Percentiles rank a stretch among this genome's conserved stretches.
These are phyloP conservation scores for Fusarium foetens DNA, from an alignment of 2,329 filamentous ascomycete genomes.

Conservation along the genomic window DNA sequence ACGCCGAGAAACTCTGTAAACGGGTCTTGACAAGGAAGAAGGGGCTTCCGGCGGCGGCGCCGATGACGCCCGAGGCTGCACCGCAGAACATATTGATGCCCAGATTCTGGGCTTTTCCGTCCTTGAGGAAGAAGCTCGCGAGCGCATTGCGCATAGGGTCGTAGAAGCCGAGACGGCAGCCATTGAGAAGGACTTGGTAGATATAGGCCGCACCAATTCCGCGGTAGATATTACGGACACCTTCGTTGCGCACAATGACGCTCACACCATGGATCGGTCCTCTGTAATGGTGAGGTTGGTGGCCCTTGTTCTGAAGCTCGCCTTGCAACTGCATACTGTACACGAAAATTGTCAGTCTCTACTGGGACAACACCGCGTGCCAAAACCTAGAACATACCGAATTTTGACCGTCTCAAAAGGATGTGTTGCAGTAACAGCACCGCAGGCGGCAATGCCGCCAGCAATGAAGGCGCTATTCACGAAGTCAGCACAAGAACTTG, in stretches of 20 bases:
- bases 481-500: conserved; percentile 14
- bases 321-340: conserved; percentile 91
- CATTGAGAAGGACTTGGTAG: conserved; percentile 96
- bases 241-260: conserved; percentile 92
- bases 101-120: conserved; percentile 81
- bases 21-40: conserved; percentile 99
- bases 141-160: conserved; percentile 85
- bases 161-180: conserved; percentile 96
- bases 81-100: conserved; percentile 94
- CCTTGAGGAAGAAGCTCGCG: conserved; percentile 75
- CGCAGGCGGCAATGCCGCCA: conserved; percentile 95
- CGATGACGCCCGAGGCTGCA: conserved; percentile 87
- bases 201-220: conserved; percentile 93
- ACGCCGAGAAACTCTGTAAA: conserved; percentile 91
- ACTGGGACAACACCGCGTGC: background rate
- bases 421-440: conserved; percentile 96
- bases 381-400: conserved; percentile 66
- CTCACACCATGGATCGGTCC: conserved; percentile 91
- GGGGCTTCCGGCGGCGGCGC: conserved; percentile 90
- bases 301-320: conserved; percentile 87
- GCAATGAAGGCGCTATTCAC: conserved; percentile 83
- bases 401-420: conserved; percentile 99
- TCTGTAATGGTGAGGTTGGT: conserved; percentile 87
- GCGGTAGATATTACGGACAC: conserved; percentile 83
- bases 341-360: conserved; percentile 6